Evolutionary conservation across 345 rosid genomes (phyloP), one percentile per base, ranked within the genome.

Genomic region (Gossypium arboreum): DNA sequence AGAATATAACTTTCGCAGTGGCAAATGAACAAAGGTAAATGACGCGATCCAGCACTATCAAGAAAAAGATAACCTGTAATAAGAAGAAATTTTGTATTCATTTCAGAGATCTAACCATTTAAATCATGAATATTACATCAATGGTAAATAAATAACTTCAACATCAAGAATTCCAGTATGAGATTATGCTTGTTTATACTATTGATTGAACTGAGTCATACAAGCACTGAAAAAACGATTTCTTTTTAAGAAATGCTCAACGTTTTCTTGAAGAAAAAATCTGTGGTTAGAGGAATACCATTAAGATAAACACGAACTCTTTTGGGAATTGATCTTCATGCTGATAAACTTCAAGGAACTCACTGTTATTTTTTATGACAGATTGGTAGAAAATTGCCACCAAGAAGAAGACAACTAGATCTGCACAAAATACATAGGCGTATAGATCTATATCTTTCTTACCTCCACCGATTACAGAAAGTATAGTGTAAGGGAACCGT

Each of bases 271-370:
- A 11, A 17, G 8, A n/a, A 25, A 2, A 44, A 44, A 20, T 22
- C 11, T 22, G 39, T 22, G 39, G 13, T 47, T 45, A 79, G 50
- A 77, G 63, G 70, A 77, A 82, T 80, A 93, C 99, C 94, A 95
- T 93, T 69, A 95, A 84, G 79, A 90, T 87, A 68, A 91, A 85
- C 27, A 93, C 97, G 72, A 81, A 93, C 71, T 93, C 93, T 78
- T 84, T 89, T 4, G 97, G 98, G 82, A 94, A 94, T 82, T 94
- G 98, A 80, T 94, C 98, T 82, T 92, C 98, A 66, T 90, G 96
- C 88, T 94, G 98, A 83, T 85, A 90, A 39, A 91, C 98, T 79
- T 92, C 96, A 58, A 94, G 90, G 82, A 95, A 86, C 82, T 95
- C 99, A 79, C 93, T 92, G 67, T 86, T 95, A 77, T 95, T 90